Evolutionary conservation across 2,329 filamentous ascomycete species (phyloP), one percentile per base, ranked within the genome.

Genomic region (Dactylellina parvicollis): DNA sequence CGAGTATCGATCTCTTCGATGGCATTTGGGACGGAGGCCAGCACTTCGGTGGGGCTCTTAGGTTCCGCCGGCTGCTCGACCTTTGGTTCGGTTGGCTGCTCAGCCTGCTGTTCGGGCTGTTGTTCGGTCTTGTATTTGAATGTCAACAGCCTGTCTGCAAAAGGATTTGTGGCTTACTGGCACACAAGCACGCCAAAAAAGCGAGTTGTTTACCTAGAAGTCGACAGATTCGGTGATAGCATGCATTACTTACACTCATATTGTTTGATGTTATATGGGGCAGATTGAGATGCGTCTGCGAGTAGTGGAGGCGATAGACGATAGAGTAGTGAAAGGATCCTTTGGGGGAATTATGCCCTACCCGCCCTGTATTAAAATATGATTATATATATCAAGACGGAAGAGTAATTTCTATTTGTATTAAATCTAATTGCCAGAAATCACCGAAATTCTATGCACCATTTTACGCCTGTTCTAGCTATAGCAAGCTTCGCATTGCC

Each of bases 371-470:
- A 34, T 56, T 40, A 24, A 42, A 5, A 8, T 18, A 24, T 10
- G 34, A 16, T 12, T 4, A 42, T 56, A 56, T 56, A 26, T 56
- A 30, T 49, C 7, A 56, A 28, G 34, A 10, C 5, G 14, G 32
- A 42, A 42, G 28, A 12, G 34, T n/a, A 18, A 36, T 42, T 26
- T 24, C 34, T 56, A 42, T 40, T 18, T 14, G 20, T 42, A 28
- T 56, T 26, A 56, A 56, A 52, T 52, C 7, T 49, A 30, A 30
- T 49, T 49, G 46, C 46, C 24, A 24, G 20, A 30, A 16, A n/a
- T 24, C 34, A 30, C 44, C 16, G 10, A 18, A 26, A 10, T 56
- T 42, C 22, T 42, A 16, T 16, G 22, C 34, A 42, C 28, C 52
- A 16, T 18, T 42, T 40, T 14, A 7, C 52, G 52, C 22, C 16